These are phyloP conservation scores for Xeromyces bisporus DNA, from an alignment of 495 filamentous ascomycete genomes.

Conservation along the genomic window DNA sequence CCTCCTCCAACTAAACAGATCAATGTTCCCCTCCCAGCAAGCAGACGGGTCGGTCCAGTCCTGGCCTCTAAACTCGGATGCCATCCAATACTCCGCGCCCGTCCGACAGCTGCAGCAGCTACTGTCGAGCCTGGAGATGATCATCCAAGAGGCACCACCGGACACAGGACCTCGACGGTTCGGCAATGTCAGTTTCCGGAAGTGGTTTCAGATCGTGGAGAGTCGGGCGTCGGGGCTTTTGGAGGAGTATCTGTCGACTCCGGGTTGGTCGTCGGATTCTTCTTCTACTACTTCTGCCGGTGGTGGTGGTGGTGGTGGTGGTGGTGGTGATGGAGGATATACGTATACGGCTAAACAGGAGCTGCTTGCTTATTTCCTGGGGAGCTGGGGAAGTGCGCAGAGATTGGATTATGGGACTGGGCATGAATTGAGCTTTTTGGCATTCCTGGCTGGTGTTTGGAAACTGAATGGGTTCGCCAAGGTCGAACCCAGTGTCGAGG, in stretches of 20 bases:
- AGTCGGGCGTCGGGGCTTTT: conserved; percentile 40
- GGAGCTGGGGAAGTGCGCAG: conserved; percentile 75
- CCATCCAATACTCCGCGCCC: conserved; percentile 36
- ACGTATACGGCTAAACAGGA: conserved; percentile 40
- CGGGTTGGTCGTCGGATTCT: conserved; percentile 21
- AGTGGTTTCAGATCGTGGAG: conserved; percentile 57
- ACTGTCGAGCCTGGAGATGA: conserved; percentile 39
- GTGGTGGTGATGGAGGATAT: no score
- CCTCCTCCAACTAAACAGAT: conserved; percentile 71
- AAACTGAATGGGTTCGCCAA: conserved; percentile 61
- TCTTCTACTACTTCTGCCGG: no score
- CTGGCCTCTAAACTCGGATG: conserved; percentile 36
- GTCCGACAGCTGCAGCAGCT: conserved; percentile 47
- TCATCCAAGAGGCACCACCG: conserved; percentile 66
- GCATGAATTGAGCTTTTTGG: conserved; percentile 86
- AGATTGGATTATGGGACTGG: conserved; percentile 91
- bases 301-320: no score
- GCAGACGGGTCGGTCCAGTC: conserved; percentile 23
- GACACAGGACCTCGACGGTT: conserved; percentile 75
- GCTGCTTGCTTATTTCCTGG: conserved; percentile 63
- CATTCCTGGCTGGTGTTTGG: conserved; percentile 81
- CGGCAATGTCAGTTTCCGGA: conserved; percentile 77
- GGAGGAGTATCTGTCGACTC: conserved; percentile 38
- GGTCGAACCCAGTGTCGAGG: conserved; percentile 35
- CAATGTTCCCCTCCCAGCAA: conserved; percentile 56